phyloP scores from a whole-genome alignment of 2,329 filamentous ascomycete genomes.

The Fusarium acutatum region DNA sequence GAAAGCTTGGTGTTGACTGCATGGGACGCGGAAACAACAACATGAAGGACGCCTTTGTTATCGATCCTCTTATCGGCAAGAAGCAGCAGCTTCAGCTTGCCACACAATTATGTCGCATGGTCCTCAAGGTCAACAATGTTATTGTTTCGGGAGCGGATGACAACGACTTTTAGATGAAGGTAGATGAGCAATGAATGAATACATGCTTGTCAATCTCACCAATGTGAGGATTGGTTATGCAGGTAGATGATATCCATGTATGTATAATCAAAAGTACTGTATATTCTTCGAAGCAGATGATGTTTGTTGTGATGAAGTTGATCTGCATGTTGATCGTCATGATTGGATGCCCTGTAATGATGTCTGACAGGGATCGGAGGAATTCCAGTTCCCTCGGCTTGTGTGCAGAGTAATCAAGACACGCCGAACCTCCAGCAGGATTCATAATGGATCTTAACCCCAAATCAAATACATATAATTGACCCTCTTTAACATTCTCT shows the following conservation, averaged over 20 bases:
- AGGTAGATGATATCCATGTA: slow-evolving; percentile 32
- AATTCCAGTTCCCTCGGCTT: slow-evolving; percentile 18
- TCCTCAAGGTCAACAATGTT: slow-evolving; percentile 96
- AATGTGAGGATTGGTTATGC: slow-evolving; percentile 32
- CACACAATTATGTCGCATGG: slow-evolving; percentile 97
- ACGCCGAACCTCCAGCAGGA: not conserved
- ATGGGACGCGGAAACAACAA: slow-evolving; percentile 96
- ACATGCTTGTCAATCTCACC: slow-evolving; percentile 34
- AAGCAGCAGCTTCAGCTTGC: slow-evolving; percentile 95
- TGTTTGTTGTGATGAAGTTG: not conserved
- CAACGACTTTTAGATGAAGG: slow-evolving; percentile 75
- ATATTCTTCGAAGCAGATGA: not conserved
- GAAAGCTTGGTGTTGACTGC: slow-evolving; percentile 91
- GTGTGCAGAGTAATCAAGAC: not conserved
- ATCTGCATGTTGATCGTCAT: not conserved
- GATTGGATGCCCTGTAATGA: slow-evolving; percentile 4
- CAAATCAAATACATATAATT: too few species aligned
- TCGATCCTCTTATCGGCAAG: slow-evolving; percentile 98
- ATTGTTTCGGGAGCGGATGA: slow-evolving; percentile 90
- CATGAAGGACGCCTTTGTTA: slow-evolving; percentile 98
- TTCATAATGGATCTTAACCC: not conserved
- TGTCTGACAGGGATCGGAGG: slow-evolving; percentile 10
- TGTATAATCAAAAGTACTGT: slow-evolving; percentile 29
- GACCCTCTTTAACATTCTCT: not conserved
- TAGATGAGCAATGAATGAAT: slow-evolving; percentile 36